These are phyloP conservation scores for Sporothrix phasma DNA, from an alignment of 2,329 filamentous ascomycete species.

Conservation along the genomic window DNA sequence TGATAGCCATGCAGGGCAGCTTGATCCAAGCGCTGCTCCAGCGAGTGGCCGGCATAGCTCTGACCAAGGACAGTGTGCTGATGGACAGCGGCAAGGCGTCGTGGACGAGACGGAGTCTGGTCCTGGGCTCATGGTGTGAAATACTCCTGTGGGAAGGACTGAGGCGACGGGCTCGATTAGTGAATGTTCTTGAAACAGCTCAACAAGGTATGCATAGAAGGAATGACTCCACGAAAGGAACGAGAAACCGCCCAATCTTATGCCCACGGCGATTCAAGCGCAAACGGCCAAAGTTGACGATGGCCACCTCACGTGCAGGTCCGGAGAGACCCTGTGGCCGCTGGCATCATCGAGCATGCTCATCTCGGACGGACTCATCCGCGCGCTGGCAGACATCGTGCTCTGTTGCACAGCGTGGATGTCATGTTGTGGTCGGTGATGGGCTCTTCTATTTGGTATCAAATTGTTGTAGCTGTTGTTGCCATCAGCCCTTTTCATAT, in stretches of 20 bases:
- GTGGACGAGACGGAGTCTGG: background rate
- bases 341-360: background rate
- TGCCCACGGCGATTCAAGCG: background rate
- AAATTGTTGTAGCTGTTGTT: background rate
- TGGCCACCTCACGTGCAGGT: too few relatives aligned
- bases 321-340: background rate
- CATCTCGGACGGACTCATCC: background rate
- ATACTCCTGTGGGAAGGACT: background rate
- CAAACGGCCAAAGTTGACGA: too few relatives aligned
- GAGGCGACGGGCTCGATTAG: too few relatives aligned
- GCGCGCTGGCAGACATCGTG: background rate
- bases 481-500: too few relatives aligned
- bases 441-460: background rate
- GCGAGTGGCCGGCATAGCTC: constrained; percentile 15
- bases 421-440: background rate
- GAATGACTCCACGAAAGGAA: background rate
- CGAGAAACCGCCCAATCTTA: background rate
- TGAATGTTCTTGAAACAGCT: too few relatives aligned
- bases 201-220: too few relatives aligned
- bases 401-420: background rate
- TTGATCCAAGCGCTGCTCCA: constrained; percentile 14
- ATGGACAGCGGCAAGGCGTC: constrained; percentile 13
- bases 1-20: constrained; percentile 31
- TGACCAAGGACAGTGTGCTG: constrained; percentile 19
- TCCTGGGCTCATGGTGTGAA: background rate